These are phyloP conservation scores for Mychonastes homosphaera DNA, from an alignment of 139 green algal genomes.

Conservation along the genomic window DNA sequence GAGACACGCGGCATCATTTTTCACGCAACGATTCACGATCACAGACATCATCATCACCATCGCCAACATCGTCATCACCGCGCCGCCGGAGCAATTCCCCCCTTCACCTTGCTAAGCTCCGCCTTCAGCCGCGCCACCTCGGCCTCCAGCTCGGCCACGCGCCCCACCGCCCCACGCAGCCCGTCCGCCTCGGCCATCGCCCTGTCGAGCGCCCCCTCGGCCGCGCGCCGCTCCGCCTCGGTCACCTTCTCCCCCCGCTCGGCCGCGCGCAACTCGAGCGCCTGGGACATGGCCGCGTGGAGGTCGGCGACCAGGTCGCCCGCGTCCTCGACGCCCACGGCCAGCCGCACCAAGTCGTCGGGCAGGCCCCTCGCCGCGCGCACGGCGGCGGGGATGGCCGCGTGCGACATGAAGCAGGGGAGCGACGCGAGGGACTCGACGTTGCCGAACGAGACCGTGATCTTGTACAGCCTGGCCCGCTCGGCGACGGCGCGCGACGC, in stretches of 20 bases:
- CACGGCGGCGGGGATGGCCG: constrained; percentile 73
- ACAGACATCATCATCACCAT: too few species aligned
- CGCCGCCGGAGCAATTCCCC: too few species aligned
- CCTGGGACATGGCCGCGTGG: constrained; percentile 39
- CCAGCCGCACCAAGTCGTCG: constrained; percentile 93
- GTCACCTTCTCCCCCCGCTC: constrained; percentile 57
- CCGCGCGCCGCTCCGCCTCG: too few species aligned
- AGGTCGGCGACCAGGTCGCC: constrained; percentile 72
- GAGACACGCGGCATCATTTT: too few species aligned
- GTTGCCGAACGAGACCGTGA: constrained; percentile 89
- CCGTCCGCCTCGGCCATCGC: too few species aligned
- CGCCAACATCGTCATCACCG: too few species aligned
- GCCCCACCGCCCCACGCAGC: too few species aligned
- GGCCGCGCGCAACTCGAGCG: constrained; percentile 50
- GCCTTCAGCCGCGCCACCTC: too few species aligned
- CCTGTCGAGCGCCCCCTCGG: too few species aligned
- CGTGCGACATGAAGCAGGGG: constrained; percentile 98
- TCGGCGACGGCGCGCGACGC: constrained; percentile 61
- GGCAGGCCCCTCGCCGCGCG: constrained; percentile 77
- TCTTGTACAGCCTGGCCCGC: constrained; percentile 81
- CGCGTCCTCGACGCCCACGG: constrained; percentile 74
- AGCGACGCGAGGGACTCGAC: constrained; percentile 82
- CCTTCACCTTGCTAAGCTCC: too few species aligned
- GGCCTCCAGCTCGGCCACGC: too few species aligned
- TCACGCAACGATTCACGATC: too few species aligned